Evolutionary conservation across 139 green algal species (phyloP).

Genomic region (Zygnema circumcarinatum): DNA sequence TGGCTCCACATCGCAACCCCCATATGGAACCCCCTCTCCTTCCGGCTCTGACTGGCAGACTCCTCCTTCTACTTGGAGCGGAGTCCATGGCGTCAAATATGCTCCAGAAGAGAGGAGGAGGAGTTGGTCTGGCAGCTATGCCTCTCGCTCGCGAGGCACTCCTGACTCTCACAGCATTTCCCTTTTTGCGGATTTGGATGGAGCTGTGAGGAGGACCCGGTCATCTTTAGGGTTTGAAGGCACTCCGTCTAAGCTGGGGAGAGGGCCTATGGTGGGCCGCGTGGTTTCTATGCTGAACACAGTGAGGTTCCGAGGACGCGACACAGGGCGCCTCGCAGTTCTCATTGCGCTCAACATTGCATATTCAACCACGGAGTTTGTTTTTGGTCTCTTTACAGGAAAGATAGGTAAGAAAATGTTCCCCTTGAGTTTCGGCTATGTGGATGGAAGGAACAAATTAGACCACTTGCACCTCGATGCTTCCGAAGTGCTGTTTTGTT

Average conservation of each 20-base stretch:
- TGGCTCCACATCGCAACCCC: neutral
- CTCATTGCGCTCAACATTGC: slow-evolving; percentile 51
- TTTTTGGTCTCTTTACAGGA: slow-evolving; percentile 47
- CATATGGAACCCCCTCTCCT: neutral
- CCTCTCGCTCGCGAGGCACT: neutral
- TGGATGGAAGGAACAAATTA: no score
- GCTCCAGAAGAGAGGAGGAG: neutral
- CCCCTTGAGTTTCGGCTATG: no score
- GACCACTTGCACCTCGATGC: no score
- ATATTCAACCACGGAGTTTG: slow-evolving; percentile 45
- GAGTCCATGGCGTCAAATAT: neutral
- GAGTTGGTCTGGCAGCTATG: neutral
- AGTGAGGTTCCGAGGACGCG: slow-evolving; percentile 1
- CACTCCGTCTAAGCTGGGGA: neutral
- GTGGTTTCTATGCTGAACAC: neutral
- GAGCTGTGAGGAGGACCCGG: neutral
- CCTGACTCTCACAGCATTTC: neutral
- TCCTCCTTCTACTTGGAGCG: neutral
- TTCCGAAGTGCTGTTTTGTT: no score
- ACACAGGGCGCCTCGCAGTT: slow-evolving; percentile 23
- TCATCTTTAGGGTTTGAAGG: neutral
- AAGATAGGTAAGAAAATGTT: slow-evolving; percentile 43
- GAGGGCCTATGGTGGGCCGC: neutral
- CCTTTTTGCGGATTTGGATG: neutral
- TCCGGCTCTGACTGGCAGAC: neutral